Conservation (phyloP, 768 basidiomycete genomes). For the Amylocystis lapponica region DNA sequence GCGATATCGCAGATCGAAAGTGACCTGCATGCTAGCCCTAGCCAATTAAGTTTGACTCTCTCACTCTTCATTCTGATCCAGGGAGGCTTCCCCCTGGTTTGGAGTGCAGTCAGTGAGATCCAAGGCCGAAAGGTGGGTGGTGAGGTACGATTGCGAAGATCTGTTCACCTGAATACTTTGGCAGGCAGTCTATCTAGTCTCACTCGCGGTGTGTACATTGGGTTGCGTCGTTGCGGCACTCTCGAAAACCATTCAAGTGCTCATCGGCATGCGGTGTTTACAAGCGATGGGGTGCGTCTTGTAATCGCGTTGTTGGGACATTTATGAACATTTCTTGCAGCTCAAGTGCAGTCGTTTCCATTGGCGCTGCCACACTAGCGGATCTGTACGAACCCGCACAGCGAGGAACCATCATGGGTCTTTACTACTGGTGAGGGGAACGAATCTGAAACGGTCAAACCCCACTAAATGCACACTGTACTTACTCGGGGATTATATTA, state of each 20-base stretch:
- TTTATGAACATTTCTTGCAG: constrained; percentile 23
- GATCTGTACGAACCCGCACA: constrained; percentile 74
- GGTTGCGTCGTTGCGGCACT: constrained; percentile 54
- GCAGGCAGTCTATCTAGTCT: constrained; percentile 49
- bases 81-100: constrained; percentile 59
- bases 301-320: no score
- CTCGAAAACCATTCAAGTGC: constrained; percentile 44
- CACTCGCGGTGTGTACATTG: constrained; percentile 45
- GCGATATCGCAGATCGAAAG: constrained; percentile 54
- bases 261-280: constrained; percentile 66
- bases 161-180: constrained; percentile 13
- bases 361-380: constrained; percentile 74
- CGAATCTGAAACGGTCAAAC: background rate
- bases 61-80: constrained; percentile 73
- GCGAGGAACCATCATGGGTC: constrained; percentile 72
- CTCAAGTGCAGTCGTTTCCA: constrained; percentile 59
- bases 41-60: constrained; percentile 61
- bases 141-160: constrained; percentile 35
- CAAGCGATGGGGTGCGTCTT: constrained; percentile 56
- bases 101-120: constrained; percentile 69
- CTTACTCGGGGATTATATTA: no score
- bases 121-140: constrained; percentile 61
- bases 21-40: constrained; percentile 52
- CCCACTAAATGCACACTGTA: background rate
- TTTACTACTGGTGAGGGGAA: constrained; percentile 46